phyloP scores from a whole-genome alignment of 106 monocot species.

The Dioscorea alata region DNA sequence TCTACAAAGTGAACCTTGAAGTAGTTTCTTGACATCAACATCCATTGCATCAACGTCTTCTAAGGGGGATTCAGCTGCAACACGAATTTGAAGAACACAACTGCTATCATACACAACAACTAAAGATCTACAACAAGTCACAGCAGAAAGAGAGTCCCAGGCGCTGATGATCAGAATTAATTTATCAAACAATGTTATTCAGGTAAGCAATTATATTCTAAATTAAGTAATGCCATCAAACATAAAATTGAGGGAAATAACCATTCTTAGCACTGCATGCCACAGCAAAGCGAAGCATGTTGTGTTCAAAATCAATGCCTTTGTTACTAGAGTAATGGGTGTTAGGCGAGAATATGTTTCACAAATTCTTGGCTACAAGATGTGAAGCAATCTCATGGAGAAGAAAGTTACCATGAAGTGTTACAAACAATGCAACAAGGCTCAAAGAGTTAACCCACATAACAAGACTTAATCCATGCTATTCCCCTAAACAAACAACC shows the following conservation, averaged over 20 bases:
- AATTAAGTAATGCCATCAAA: neutral
- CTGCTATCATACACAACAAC: conserved; percentile 46
- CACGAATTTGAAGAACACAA: conserved; percentile 85
- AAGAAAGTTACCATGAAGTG: no score
- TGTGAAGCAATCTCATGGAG: no score
- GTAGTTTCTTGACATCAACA: conserved; percentile 63
- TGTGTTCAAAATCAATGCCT: no score
- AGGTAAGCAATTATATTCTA: no score
- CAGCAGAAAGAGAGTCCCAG: conserved; percentile 73
- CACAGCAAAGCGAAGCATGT: no score
- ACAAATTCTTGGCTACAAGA: no score
- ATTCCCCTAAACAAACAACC: neutral
- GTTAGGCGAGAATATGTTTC: no score
- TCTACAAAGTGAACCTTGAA: conserved; percentile 62
- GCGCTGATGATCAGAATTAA: conserved; percentile 36
- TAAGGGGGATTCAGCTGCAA: conserved; percentile 52
- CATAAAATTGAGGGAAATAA: no score
- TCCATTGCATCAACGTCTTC: conserved; percentile 28
- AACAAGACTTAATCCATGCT: neutral
- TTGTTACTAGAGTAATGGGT: no score
- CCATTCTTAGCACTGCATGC: no score
- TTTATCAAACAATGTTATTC: neutral
- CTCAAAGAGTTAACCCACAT: neutral
- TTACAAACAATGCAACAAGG: neutral
- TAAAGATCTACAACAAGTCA: conserved; percentile 84